Base-by-base conservation (phyloP, 108 stramenopile species). In the Fragilariopsis cylindrus region DNA sequence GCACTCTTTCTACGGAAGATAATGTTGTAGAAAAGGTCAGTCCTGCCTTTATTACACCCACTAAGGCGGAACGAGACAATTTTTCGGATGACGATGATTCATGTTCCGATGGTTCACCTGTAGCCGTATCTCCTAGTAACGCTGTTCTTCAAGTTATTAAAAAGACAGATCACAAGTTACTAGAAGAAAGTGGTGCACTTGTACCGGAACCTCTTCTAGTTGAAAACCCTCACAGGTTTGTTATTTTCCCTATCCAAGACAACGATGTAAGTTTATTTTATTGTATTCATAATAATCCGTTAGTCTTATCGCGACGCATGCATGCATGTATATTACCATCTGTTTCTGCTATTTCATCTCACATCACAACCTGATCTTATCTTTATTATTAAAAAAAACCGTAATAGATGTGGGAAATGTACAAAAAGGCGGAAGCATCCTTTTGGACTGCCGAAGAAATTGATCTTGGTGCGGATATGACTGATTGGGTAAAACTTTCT, bases 401-500 rank as follows among this genome's bases (percentile, higher is more conserved):
- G 30, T 2, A 30, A 53, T n/a, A 67, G 65, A 77, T 96, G 2
- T 96, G 98, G 98, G 81, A 86, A 57, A 96, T 98, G 96, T 99
- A 99, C 93, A 99, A 99, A 73, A 91, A 97, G 72, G 92, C 95
- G 48, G 97, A 97, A 58, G 98, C 98, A 0, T 96, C 94, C 49
- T 99, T 99, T 68, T 99, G 98, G 98, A 99, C 98, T 12, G 96
- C 95, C 4, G 98, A 99, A 74, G 98, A 99, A 73, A 96, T 99
- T 66, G 97, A 99, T 72, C 87, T 99, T 1, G 92, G 91, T 4
- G 81, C 93, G 19, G 98, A 98, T 80, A 57, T 93, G 54, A 78
- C 80, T 2, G 94, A 99, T 79, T 99, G 98, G 98, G 81, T 87
- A 41, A 90, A 90, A 44, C 69, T 98, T 39, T 90, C 81, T 43